Evolutionary conservation across 2,329 filamentous ascomycete genomes (phyloP), one percentile per base, ranked within the genome.

Genomic region (Orbilia ellipsospora): DNA sequence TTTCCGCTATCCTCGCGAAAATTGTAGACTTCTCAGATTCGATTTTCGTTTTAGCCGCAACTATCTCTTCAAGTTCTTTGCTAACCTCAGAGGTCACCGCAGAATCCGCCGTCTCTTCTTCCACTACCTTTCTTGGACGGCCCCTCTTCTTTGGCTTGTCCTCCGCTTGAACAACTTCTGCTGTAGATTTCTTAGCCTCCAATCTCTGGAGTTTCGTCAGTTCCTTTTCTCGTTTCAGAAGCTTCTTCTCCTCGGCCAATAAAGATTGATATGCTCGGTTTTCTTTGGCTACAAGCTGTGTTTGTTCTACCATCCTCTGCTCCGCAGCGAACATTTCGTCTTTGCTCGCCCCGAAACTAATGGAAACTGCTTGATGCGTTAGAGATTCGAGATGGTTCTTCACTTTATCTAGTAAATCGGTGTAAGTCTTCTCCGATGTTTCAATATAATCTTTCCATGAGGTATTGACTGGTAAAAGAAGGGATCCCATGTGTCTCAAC

Each of bases 391-490:
- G 84, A 26, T 93, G 89, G 74, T 92, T 87, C 79, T 90, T 88
- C 0, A 99, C 92, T n/a, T 87, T 92, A 59, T 90, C 87, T 0
- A 91, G 90, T 10, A 96, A 86, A 59, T 87, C 86, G 23, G 90
- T 87, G 80, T 97, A 99, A 0, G 90, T 97, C 0, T 88, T 89
- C 81, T 99, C 95, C 0, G 95, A 90, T 72, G 91, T 94, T 10
- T 87, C 84, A 52, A 98, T 86, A 80, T 99, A 99, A 0, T 88
- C 84, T 74, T 94, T 88, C 96, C 96, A 99, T 0, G 91, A 90
- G 79, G 90, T 88, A 81, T 98, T 89, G 52, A 98, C 91, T 0
- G 95, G 95, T 6, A 99, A 84, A 56, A 98, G 97, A 77, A 97
- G 93, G 0, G 94, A 91, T 0, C 94, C 93, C n/a, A 99, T 86